Evolutionary conservation across 257 asterid species (phyloP).

Genomic region (Marsdenia floribunda): DNA sequence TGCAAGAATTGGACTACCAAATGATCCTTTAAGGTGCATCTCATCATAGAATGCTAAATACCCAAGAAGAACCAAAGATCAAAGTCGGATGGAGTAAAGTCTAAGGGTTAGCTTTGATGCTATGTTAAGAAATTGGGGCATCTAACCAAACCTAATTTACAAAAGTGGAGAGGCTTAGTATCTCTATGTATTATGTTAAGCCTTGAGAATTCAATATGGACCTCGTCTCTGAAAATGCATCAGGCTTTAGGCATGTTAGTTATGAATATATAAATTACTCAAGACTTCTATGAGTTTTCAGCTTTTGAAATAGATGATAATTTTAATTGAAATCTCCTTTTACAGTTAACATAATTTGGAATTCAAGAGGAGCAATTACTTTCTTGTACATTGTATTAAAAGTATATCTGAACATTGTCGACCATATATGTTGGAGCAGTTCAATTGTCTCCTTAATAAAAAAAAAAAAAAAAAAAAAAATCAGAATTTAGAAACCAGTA

Average conservation of each 20-base stretch:
- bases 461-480: no score
- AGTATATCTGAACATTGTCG: neutral
- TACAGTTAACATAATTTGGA: no score
- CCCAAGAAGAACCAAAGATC: neutral
- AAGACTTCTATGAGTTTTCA: neutral
- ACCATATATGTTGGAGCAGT: neutral
- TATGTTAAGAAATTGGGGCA: neutral
- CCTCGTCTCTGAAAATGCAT: neutral
- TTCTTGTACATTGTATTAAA: neutral
- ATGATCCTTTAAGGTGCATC: neutral
- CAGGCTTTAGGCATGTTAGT: neutral
- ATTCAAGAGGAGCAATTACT: no score
- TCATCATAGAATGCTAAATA: neutral
- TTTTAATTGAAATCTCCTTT: neutral
- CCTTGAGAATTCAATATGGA: neutral
- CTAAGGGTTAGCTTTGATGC: neutral
- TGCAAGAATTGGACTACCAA: neutral
- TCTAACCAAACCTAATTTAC: neutral
- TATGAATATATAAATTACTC: neutral
- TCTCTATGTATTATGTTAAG: conserved; percentile 2
- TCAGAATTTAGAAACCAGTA: neutral
- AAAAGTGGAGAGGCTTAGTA: neutral
- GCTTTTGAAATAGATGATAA: neutral
- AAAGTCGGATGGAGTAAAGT: neutral
- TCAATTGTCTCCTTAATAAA: neutral